Evolutionary conservation across 345 rosid genomes (phyloP), one percentile per base, ranked within the genome.

Genomic region (Populus pruinosa): DNA sequence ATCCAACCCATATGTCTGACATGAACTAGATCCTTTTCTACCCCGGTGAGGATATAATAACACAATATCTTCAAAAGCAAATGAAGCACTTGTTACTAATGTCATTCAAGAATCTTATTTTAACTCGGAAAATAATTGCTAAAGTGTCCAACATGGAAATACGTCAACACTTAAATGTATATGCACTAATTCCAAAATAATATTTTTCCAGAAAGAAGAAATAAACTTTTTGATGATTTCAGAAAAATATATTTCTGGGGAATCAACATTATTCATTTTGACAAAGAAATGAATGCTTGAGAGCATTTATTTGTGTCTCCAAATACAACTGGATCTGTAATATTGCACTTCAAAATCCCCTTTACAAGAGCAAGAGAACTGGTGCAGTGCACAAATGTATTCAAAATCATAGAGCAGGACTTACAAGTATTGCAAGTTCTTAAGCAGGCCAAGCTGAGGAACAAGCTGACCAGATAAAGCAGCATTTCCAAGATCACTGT

Each of bases 401-500:
- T 59, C 66, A 33, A 31, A 66, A 69, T 44, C 61, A 71, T 21
- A 14, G 69, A 50, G 53, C 66, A 76, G 31, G 6, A 84, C 97
- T 83, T 87, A 95, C 99, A 95, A 75, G 87, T 95, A 95, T 81
- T 93, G 96, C 87, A 95, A 82, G 86, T 93, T 95, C 89, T 93
- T 95, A 69, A 95, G 98, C 83, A 85, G 83, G 49, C 98, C 97
- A 72, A 95, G 96, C 81, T 95, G 94, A 7, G 98, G 91, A 78
- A 95, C 99, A 75, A 93, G 92, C 84, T 88, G 97, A 75, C 99
- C 99, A 74, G 97, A 93, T 82, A 95, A 84, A 77, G 91, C 94
- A 36, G 98, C 99, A 87, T 95, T 95, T 74, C 99, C 99, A 66
- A 95, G 93, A 82, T 95, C 99, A 25, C 99, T 95, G 86, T 71